Conservation (phyloP, 73 alveolate genomes). For the Vitrella brassicaformis region DNA sequence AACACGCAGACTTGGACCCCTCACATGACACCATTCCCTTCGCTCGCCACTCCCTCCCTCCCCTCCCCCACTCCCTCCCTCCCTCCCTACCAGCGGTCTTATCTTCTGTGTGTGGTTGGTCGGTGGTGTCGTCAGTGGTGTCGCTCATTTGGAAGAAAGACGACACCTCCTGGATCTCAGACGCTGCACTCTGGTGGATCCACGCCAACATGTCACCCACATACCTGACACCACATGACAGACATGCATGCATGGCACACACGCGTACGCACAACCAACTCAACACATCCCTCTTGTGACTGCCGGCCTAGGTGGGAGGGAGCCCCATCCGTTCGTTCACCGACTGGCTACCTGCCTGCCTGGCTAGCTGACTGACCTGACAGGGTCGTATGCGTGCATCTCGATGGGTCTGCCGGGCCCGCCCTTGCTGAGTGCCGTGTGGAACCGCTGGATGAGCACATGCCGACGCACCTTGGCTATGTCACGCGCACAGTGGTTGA, state of each 20-base stretch:
- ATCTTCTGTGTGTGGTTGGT: too few species aligned
- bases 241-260: background rate
- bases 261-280: background rate
- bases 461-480: constrained; percentile 11
- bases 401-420: constrained; percentile 16
- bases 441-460: background rate
- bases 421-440: background rate
- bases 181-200: constrained; percentile 10
- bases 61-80: too few species aligned
- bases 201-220: constrained; percentile 40
- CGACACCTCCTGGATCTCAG: too few species aligned
- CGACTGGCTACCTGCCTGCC: background rate
- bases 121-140: too few species aligned
- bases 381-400: constrained; percentile 7
- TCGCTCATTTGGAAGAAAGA: too few species aligned
- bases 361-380: background rate
- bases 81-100: too few species aligned
- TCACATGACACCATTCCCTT: too few species aligned
- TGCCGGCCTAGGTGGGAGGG: background rate
- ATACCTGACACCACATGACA: constrained; percentile 1
- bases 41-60: too few species aligned
- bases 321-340: background rate
- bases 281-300: background rate
- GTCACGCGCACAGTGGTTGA: constrained; percentile 37
- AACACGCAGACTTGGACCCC: too few species aligned